Base-by-base conservation (phyloP, 306 rosid species). In the Cucumis hystrix region DNA sequence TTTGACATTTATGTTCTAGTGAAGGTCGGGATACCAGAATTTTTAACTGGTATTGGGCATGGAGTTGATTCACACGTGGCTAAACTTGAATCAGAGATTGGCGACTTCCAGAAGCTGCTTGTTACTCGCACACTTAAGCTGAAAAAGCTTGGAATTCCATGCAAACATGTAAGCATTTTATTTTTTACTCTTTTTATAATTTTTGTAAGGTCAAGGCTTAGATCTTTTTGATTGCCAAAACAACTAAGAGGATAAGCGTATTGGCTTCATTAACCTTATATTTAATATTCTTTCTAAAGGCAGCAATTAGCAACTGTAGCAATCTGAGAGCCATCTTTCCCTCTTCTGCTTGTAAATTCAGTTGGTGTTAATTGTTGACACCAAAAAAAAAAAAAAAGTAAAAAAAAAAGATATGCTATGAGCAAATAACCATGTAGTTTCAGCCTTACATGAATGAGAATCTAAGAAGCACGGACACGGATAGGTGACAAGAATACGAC, bases 1-100 rank as follows among this genome's bases (percentile, higher is more conserved):
- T 45, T 54, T 73, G 63, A 52, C 77, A 54, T 73, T 73, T 18
- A 54, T 54, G 62, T 47, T 82, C 77, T 91, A 93, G 95, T 79
- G 21, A 93, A 91, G 87, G 96, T 93, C 41, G 96, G 98, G 58
- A 93, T 93, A 81, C 92, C 91, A 1, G 98, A 91, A 45, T 93
- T 93, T 87, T 84, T 93, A 33, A 89, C 52, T 28, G 97, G 97
- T 79, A 83, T 93, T 63, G 98, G 98, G 67, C 84, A 88, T 2
- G 98, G 91, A 35, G 91, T 89, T 12, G 97, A 93, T 57, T 69
- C 98, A 55, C 96, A 91, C 80, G 91, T 83, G 16, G 82, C 93
- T 10, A 93, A 93, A 83, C 87, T 91, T 60, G 98, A 93, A 58
- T 35, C 90, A 10, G 98, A 91, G 86, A 82, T 93, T 18, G 96